Base-by-base conservation (phyloP, 305 asterid species). In the Ilex paraguariensis region DNA sequence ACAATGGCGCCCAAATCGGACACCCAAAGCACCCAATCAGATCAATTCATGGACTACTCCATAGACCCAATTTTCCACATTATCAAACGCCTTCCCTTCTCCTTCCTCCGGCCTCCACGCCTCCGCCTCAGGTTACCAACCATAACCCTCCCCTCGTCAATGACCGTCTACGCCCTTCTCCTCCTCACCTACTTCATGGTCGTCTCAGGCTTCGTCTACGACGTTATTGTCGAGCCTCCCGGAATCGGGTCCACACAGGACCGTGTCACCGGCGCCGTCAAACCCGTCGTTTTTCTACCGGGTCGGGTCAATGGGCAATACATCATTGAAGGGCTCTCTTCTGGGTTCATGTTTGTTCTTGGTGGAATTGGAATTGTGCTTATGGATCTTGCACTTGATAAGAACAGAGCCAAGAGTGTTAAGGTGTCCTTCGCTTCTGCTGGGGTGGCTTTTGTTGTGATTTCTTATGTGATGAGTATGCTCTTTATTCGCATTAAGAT, bases 251-350 rank as follows among this genome's bases (percentile, higher is more conserved):
- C 96, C 70, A 78, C 88, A 0, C 98, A 91, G 82, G 98, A 91
- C 66, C 88, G 78, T 4, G 42, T 21, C 67, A 91, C 95, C 13
- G 97, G 98, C 30, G 62, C 97, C 2, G 95, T 91, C 70, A 61
- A 65, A 17, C 97, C 94, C 15, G 97, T 91, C 16, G 98, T 91
- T 3, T 91, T 91, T 77, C 67, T 91, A 8, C 80, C 84, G 8
- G 98, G 98, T 54, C 84, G 98, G 74, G 95, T 91, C 77, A 91
- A 91, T 62, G 94, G 95, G 4, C 95, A 89, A 82, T 89, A 84
- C 76, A 89, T 87, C 63, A 89, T 89, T 16, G 97, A 91, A 60
- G 91, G 95, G 1, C 76, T 87, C 14, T 85, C 95, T 1, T 87
- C 92, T 7, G 97, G 96, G 16, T 92, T 92, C 78, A 88, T 92